Evolutionary conservation across 2,329 filamentous ascomycete species (phyloP), one percentile per base, ranked within the genome.

Genomic region (Drechslerella dactyloides): DNA sequence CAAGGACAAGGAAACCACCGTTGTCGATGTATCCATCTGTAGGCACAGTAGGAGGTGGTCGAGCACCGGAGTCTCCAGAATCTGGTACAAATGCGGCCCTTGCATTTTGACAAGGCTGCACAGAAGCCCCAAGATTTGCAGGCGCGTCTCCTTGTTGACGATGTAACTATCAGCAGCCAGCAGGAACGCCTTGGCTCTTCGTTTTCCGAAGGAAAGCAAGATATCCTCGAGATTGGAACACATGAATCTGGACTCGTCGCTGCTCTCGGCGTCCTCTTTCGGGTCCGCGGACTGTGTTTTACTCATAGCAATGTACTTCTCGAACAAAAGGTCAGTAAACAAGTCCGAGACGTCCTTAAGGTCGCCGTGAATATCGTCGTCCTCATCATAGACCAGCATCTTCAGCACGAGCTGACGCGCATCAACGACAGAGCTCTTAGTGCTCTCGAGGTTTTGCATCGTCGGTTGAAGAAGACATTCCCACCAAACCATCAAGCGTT

Each of bases 31-130:
- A 78, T 94, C 90, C 61, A 85, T 85, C 79, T 91, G 89, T 1
- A 94, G 82, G 74, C 89, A 93, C 76, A 85, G 86, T 58, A 93
- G 81, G 19, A 94, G 81, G 77, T 89, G 86, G 66, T 85, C 84
- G 74, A 94, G 88, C 1, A 94, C 81, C 0, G 87, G 84, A 0
- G 90, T 93, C 74, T 91, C 84, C 3, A 90, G 80, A 37, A 92
- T 85, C 46, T 88, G 83, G 77, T 94, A 86, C 1, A 94, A 82
- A 79, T 93, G 90, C 2, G 90, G 90, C n/a, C 90, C 89, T 74
- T 91, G 88, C 68, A 86, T 85, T 74, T 88, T 85, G 40, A 94
- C 84, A 74, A 91, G 93, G 50, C 88, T 85, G 77, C 86, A 87
- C 15, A 94, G 81, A 10, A 94, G 83, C 17, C 85, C 84, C 30